These are phyloP conservation scores for Cordyceps javanica DNA, from an alignment of 2,329 filamentous ascomycete genomes.

Conservation along the genomic window DNA sequence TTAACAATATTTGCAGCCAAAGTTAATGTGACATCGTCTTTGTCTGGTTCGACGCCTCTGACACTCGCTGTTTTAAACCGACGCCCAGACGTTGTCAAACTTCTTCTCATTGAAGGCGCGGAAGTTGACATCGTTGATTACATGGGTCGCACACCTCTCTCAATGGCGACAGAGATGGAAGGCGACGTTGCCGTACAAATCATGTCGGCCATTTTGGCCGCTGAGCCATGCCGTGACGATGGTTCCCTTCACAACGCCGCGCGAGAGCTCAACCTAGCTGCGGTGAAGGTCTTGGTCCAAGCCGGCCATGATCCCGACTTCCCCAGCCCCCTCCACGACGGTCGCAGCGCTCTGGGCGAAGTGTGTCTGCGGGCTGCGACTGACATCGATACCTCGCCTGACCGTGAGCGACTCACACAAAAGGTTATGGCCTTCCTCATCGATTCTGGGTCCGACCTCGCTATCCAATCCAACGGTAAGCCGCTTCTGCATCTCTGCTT, in stretches of 20 bases:
- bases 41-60: conserved; percentile 50
- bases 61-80: conserved; percentile 52
- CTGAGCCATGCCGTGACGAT: conserved; percentile 54
- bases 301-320: conserved; percentile 59
- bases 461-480: conserved; percentile 50
- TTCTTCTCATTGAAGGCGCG: conserved; percentile 51
- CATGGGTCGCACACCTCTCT: conserved; percentile 51
- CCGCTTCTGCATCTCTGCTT: conserved; percentile 55
- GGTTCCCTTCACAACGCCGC: conserved; percentile 62
- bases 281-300: conserved; percentile 50
- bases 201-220: conserved; percentile 48
- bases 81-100: conserved; percentile 51
- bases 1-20: conserved; percentile 38
- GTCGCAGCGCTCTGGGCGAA: conserved; percentile 58
- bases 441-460: conserved; percentile 49
- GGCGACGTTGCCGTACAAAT: conserved; percentile 48
- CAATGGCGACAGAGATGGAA: conserved; percentile 51
- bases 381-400: conserved; percentile 35
- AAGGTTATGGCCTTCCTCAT: conserved; percentile 52
- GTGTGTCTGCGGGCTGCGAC: conserved; percentile 52
- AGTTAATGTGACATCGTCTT: conserved; percentile 47
- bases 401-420: conserved; percentile 48
- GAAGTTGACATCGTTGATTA: conserved; percentile 54
- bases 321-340: conserved; percentile 55
- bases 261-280: conserved; percentile 49